A percentile compares a stretch with the other conserved stretches of the same genome.
Conservation (phyloP, 345 rosid genomes). For the Populus pruinosa region DNA sequence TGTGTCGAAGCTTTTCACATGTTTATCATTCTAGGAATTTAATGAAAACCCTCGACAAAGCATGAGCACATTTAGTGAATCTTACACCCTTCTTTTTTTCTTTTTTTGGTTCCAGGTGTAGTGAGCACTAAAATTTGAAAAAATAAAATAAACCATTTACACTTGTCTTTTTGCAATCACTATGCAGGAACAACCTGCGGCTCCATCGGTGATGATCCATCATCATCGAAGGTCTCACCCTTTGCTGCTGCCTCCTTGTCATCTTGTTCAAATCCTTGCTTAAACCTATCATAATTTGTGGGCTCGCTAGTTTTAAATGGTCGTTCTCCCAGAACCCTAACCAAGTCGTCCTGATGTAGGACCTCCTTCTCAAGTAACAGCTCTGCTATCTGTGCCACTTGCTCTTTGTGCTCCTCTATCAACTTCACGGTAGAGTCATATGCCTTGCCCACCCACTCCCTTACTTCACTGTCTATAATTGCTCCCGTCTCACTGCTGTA, state of each 20-base stretch:
- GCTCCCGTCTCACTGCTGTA: conserved; percentile 91
- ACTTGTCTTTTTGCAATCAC: background rate
- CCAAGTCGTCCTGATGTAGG: conserved; percentile 74
- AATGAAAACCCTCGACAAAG: background rate
- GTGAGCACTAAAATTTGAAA: background rate
- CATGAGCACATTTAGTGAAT: background rate
- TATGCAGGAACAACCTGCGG: conserved; percentile 68
- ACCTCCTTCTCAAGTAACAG: conserved; percentile 83
- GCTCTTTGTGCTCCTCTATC: conserved; percentile 70
- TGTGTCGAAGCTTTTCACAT: background rate
- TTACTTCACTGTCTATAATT: conserved; percentile 73
- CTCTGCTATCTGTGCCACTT: conserved; percentile 77
- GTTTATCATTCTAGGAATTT: background rate
- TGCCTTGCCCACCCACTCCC: conserved; percentile 87
- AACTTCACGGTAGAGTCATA: conserved; percentile 57
- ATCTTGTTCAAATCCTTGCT: conserved; percentile 61
- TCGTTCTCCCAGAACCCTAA: conserved; percentile 70
- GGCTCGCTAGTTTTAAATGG: conserved; percentile 66
- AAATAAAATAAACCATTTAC: background rate
- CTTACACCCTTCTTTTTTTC: background rate
- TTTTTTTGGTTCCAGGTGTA: background rate
- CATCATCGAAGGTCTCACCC: conserved; percentile 43
- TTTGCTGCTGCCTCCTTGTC: conserved; percentile 28
- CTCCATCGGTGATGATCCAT: conserved; percentile 49
- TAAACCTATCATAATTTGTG: conserved; percentile 74